Evolutionary conservation across 2,329 filamentous ascomycete genomes (phyloP).

Genomic region (Colletotrichum trifolii): DNA sequence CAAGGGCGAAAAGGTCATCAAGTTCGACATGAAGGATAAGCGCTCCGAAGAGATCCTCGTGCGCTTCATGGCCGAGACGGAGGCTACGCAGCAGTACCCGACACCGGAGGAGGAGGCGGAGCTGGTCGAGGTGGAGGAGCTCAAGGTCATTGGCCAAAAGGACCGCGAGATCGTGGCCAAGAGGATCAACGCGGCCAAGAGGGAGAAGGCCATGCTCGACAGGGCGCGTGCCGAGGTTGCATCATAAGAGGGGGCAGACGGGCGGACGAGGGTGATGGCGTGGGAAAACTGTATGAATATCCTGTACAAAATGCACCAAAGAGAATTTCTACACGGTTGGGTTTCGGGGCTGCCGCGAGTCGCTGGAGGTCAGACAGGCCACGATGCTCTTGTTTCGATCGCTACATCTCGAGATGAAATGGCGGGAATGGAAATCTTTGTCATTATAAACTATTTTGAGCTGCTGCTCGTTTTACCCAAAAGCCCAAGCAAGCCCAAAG

Average conservation of each 20-base stretch:
- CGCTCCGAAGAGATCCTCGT: slow-evolving; percentile 71
- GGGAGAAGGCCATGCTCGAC: slow-evolving; percentile 66
- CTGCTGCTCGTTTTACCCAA: slow-evolving; percentile 22
- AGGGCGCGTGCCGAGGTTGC: slow-evolving; percentile 45
- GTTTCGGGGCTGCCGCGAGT: background rate
- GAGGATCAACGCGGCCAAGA: slow-evolving; percentile 66
- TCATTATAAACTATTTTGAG: slow-evolving; percentile 20
- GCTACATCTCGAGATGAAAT: background rate
- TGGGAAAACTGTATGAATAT: slow-evolving; percentile 29
- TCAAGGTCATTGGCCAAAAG: slow-evolving; percentile 59
- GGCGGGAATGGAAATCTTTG: slow-evolving; percentile 5
- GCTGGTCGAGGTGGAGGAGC: slow-evolving; percentile 67
- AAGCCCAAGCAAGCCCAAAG: slow-evolving; percentile 17
- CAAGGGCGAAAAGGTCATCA: slow-evolving; percentile 60
- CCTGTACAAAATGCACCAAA: slow-evolving; percentile 37
- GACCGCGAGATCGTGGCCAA: slow-evolving; percentile 66
- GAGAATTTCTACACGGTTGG: slow-evolving; percentile 24
- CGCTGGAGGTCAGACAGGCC: too few species aligned
- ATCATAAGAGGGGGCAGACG: slow-evolving; percentile 41
- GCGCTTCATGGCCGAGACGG: slow-evolving; percentile 71
- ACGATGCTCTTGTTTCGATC: too few species aligned
- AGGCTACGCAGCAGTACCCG: slow-evolving; percentile 66
- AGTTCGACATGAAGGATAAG: slow-evolving; percentile 73
- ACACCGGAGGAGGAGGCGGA: slow-evolving; percentile 69
- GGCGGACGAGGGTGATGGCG: background rate